These are phyloP conservation scores for Calonectria hawksworthii DNA, from an alignment of 2,329 filamentous ascomycete species.

Conservation along the genomic window DNA sequence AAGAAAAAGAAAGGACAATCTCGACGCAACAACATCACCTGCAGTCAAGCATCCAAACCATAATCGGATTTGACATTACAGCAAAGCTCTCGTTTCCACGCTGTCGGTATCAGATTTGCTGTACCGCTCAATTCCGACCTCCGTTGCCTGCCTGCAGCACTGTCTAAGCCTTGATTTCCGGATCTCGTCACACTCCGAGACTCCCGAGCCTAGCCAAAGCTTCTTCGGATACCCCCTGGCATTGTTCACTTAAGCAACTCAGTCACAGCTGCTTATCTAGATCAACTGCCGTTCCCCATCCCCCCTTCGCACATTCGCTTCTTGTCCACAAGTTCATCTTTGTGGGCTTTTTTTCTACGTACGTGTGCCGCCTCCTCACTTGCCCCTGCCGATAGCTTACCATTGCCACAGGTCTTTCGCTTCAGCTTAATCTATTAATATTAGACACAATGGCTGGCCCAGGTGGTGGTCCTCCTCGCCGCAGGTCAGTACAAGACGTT, in stretches of 20 bases:
- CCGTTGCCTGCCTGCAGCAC: conserved; percentile 23
- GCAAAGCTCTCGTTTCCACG: conserved; percentile 35
- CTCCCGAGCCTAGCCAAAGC: conserved; percentile 31
- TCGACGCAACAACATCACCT: conserved; percentile 26
- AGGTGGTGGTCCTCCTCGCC: conserved; percentile 90
- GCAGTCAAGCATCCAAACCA: conserved; percentile 24
- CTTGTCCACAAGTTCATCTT: conserved; percentile 47
- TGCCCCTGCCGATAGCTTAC: conserved; percentile 28
- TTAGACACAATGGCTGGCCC: conserved; percentile 84
- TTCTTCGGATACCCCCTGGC: conserved; percentile 30
- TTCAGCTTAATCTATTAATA: conserved; percentile 52
- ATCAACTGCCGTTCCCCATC: conserved; percentile 29
- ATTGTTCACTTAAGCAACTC: conserved; percentile 33
- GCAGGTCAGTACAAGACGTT: conserved; percentile 63
- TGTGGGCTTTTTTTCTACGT: conserved; percentile 50
- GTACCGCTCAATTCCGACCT: conserved; percentile 32
- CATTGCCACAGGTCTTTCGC: conserved; percentile 41
- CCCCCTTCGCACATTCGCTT: conserved; percentile 55
- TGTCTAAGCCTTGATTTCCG: conserved; percentile 24
- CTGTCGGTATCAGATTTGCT: conserved; percentile 32
- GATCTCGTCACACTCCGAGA: conserved; percentile 33
- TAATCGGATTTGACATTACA: conserved; percentile 3
- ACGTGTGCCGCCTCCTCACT: conserved; percentile 32
- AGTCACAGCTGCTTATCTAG: conserved; percentile 31
- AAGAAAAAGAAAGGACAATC: conserved; percentile 32